Evolutionary conservation across 192 early-diverging fungal genomes (phyloP).

Genomic region (Gryganskiella cystojenkinii): DNA sequence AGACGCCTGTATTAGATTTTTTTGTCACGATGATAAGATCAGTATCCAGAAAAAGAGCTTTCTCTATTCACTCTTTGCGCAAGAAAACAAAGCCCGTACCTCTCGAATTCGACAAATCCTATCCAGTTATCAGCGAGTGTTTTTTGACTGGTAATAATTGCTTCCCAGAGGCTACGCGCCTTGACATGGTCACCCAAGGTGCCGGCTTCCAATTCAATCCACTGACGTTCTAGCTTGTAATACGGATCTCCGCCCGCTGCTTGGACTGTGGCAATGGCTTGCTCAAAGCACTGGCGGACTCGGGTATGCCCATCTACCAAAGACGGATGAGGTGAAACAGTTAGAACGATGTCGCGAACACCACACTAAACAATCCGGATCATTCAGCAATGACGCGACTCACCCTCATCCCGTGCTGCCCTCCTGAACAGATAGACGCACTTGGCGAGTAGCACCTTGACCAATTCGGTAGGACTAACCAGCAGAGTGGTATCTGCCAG

Average conservation of each 20-base stretch:
- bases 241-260: conserved; percentile 43
- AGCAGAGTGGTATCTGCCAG: conserved; percentile 6
- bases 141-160: conserved; percentile 21
- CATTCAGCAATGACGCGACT: neutral
- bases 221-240: conserved; percentile 22
- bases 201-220: conserved; percentile 36
- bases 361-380: neutral
- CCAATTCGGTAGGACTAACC: conserved; percentile 24
- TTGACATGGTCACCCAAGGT: conserved; percentile 4
- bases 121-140: conserved; percentile 31
- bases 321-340: neutral
- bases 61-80: no score
- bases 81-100: neutral
- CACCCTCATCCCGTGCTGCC: conserved; percentile 18
- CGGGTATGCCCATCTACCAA: conserved; percentile 10
- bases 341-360: neutral
- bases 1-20: conserved; percentile 20
- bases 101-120: conserved; percentile 24
- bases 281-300: conserved; percentile 17
- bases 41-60: no score
- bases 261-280: conserved; percentile 18
- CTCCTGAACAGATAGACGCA: conserved; percentile 12
- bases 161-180: conserved; percentile 30
- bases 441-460: conserved; percentile 22
- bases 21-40: no score